A percentile compares a stretch with the other conserved stretches of the same genome.
Conservation (phyloP, 2,329 filamentous ascomycete genomes). For the Botrytis deweyae region DNA sequence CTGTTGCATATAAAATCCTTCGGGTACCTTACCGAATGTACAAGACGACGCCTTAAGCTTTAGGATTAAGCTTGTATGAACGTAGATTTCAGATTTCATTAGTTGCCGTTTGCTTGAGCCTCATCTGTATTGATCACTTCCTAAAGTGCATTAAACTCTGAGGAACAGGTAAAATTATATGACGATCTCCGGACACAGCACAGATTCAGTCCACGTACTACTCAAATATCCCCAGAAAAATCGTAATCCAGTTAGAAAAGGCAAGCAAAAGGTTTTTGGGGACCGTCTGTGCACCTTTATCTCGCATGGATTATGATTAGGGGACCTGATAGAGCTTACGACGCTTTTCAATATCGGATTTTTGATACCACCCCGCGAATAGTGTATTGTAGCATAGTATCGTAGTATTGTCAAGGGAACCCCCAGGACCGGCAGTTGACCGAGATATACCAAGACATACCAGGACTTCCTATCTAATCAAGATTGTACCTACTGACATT, state of each 20-base stretch:
- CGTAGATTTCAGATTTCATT: background rate
- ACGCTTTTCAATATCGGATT: background rate
- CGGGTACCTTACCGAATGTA: background rate
- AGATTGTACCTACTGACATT: background rate
- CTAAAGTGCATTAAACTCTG: background rate
- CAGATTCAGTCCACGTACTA: background rate
- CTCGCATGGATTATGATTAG: background rate
- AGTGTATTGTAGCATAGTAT: background rate
- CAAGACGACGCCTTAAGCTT: background rate
- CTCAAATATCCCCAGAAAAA: background rate
- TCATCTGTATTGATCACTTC: background rate
- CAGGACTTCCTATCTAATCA: background rate
- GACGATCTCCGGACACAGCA: background rate
- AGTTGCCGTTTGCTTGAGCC: background rate
- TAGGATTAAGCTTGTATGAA: background rate
- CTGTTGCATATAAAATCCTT: background rate
- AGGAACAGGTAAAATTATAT: background rate
- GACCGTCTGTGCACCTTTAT: background rate
- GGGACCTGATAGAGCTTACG: constrained; percentile 5
- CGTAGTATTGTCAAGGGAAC: background rate
- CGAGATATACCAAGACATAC: background rate
- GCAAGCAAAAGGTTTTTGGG: background rate
- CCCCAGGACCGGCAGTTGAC: background rate
- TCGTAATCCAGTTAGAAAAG: background rate
- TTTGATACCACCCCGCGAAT: background rate